These are phyloP conservation scores for Pseudodiploospora longispora DNA, from an alignment of 2,329 filamentous ascomycete species.

Conservation along the genomic window DNA sequence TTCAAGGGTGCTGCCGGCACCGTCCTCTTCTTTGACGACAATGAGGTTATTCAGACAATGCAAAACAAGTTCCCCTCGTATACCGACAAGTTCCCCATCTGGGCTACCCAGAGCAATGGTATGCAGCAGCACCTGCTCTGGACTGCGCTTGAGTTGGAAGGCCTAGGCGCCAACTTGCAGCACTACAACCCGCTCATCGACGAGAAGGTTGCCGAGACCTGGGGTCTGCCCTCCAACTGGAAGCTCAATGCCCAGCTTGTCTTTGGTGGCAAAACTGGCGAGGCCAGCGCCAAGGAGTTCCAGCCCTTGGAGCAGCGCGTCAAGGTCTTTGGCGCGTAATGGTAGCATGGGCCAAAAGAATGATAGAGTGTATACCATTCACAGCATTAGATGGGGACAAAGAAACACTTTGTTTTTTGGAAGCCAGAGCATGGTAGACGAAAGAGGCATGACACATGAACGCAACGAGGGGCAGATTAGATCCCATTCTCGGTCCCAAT, in stretches of 20 bases:
- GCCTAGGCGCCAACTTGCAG: conserved; percentile 81
- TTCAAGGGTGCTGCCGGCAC: conserved; percentile 72
- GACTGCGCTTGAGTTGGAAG: conserved; percentile 75
- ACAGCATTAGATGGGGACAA: no score
- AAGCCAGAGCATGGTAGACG: no score
- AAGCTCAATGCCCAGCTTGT: conserved; percentile 75
- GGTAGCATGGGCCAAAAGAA: not conserved
- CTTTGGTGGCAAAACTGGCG: conserved; percentile 58
- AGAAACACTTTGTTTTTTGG: no score
- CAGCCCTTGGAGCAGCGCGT: conserved; percentile 57
- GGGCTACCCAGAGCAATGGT: conserved; percentile 67
- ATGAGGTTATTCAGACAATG: conserved; percentile 54
- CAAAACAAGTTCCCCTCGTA: conserved; percentile 64
- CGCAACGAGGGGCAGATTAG: no score
- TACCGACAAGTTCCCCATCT: conserved; percentile 70
- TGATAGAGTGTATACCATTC: no score
- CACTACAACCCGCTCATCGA: conserved; percentile 89
- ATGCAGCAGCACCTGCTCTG: conserved; percentile 75
- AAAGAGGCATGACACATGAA: no score
- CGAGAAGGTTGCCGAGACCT: conserved; percentile 57
- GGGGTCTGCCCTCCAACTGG: conserved; percentile 66
- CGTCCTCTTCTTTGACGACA: conserved; percentile 83
- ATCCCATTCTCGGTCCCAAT: no score
- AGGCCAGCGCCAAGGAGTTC: conserved; percentile 56
- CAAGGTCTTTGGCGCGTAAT: conserved; percentile 52